phyloP scores from a whole-genome alignment of 371 early-diverging fungal genomes.

The Dichotomocladium elegans region DNA sequence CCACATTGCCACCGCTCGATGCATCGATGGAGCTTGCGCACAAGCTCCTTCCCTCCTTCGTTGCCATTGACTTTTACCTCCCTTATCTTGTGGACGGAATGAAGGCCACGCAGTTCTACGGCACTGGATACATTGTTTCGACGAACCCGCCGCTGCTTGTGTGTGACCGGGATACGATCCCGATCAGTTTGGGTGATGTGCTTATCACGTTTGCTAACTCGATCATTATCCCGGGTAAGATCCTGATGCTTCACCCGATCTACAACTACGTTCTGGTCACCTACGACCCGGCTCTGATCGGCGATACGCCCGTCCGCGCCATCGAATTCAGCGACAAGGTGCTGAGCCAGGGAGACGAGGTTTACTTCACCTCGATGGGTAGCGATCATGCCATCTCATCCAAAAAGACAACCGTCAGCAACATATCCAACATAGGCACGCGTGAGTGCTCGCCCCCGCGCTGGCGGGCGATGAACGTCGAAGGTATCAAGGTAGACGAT shows the following conservation, averaged over 20 bases:
- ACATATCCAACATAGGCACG: conserved; percentile 59
- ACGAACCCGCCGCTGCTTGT: conserved; percentile 65
- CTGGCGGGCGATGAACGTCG: conserved; percentile 72
- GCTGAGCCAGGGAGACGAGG: conserved; percentile 62
- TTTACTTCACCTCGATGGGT: conserved; percentile 63
- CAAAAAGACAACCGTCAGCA: conserved; percentile 56
- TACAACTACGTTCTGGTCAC: conserved; percentile 78
- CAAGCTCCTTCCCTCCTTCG: conserved; percentile 66
- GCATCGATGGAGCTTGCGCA: conserved; percentile 56
- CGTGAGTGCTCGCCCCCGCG: conserved; percentile 60
- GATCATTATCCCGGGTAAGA: conserved; percentile 69
- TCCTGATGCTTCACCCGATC: conserved; percentile 72
- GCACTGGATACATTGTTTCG: conserved; percentile 77
- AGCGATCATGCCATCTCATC: conserved; percentile 49
- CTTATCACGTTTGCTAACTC: conserved; percentile 77
- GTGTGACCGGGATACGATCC: conserved; percentile 77
- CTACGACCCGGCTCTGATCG: conserved; percentile 71
- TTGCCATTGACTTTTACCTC: conserved; percentile 63
- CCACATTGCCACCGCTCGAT: conserved; percentile 58
- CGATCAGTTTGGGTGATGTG: conserved; percentile 73
- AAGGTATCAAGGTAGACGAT: conserved; percentile 64
- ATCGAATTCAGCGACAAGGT: conserved; percentile 46
- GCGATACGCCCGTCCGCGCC: conserved; percentile 69
- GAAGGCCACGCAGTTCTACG: conserved; percentile 59
- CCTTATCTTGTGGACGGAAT: conserved; percentile 72